Percentiles rank a stretch among this genome's conserved stretches.
phyloP scores from a whole-genome alignment of 768 basidiomycete genomes.

The Ramaria sp. region DNA sequence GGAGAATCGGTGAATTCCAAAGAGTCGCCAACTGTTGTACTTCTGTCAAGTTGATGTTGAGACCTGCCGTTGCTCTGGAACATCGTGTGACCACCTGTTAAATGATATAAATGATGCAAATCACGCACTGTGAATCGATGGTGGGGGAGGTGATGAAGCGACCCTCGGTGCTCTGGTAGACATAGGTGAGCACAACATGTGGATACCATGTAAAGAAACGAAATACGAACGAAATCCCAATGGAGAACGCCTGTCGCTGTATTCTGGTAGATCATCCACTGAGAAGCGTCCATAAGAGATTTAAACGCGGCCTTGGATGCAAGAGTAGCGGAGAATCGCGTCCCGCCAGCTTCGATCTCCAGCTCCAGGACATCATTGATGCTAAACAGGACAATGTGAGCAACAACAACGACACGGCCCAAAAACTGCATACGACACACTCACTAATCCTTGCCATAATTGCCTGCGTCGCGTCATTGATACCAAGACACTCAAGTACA shows the following conservation, averaged over 20 bases:
- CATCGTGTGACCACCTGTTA: neutral
- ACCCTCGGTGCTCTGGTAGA: conserved; percentile 44
- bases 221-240: conserved; percentile 56
- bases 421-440: conserved; percentile 11
- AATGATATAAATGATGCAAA: conserved; percentile 3
- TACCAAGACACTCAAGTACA: neutral
- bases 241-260: conserved; percentile 43
- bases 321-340: conserved; percentile 37
- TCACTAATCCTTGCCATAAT: conserved; percentile 48
- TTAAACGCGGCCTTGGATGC: conserved; percentile 36
- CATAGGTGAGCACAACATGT: neutral
- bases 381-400: conserved; percentile 22
- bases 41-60: conserved; percentile 46
- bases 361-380: conserved; percentile 51
- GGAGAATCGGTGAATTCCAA: conserved; percentile 37
- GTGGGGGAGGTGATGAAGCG: conserved; percentile 62
- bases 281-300: conserved; percentile 43
- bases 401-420: neutral
- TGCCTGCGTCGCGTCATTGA: conserved; percentile 22
- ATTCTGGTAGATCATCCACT: conserved; percentile 65
- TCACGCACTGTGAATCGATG: conserved; percentile 30
- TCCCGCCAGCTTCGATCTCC: conserved; percentile 50
- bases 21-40: conserved; percentile 36
- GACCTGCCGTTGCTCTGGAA: conserved; percentile 41
- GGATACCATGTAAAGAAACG: neutral